Conservation (phyloP, 2,329 filamentous ascomycete genomes). For the Pseudohalonectria lignicola region DNA sequence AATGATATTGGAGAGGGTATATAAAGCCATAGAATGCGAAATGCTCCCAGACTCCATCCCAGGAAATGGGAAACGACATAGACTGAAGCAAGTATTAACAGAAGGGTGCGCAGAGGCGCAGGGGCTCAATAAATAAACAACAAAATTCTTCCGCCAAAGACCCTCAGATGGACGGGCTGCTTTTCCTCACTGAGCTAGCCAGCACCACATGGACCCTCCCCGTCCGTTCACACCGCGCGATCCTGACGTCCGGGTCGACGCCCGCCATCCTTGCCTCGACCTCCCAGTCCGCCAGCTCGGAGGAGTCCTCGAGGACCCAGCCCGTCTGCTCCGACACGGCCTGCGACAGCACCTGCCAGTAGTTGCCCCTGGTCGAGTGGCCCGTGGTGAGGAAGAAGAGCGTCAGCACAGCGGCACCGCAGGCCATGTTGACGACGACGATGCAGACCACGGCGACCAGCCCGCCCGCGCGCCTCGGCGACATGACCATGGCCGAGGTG, state of each 20-base stretch:
- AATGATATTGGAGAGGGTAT: too few species aligned
- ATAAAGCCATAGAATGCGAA: too few species aligned
- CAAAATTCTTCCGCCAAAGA: too few species aligned
- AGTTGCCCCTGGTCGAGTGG: slow-evolving; percentile 11
- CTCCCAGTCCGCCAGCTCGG: slow-evolving; percentile 8
- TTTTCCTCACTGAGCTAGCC: too few species aligned
- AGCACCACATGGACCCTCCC: slow-evolving; percentile 9
- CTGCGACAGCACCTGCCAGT: slow-evolving; percentile 13
- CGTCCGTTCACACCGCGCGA: slow-evolving; percentile 6
- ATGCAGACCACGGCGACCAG: slow-evolving; percentile 5
- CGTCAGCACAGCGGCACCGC: slow-evolving; percentile 7
- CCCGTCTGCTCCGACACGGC: slow-evolving; percentile 11
- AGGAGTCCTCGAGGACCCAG: slow-evolving; percentile 9
- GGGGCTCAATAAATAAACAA: too few species aligned
- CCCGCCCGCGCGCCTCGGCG: slow-evolving; percentile 7
- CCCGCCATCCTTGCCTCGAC: slow-evolving; percentile 1
- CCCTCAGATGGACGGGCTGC: too few species aligned
- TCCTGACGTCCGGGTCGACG: slow-evolving; percentile 6
- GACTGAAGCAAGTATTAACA: too few species aligned
- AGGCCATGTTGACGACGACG: slow-evolving; percentile 6
- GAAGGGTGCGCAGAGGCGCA: too few species aligned
- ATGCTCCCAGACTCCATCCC: too few species aligned
- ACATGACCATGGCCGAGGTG: slow-evolving; percentile 3
- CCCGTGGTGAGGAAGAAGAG: slow-evolving; percentile 9
- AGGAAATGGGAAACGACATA: too few species aligned